Conservation (phyloP, 2,329 filamentous ascomycete genomes). For the Clonostachys rhizophaga region DNA sequence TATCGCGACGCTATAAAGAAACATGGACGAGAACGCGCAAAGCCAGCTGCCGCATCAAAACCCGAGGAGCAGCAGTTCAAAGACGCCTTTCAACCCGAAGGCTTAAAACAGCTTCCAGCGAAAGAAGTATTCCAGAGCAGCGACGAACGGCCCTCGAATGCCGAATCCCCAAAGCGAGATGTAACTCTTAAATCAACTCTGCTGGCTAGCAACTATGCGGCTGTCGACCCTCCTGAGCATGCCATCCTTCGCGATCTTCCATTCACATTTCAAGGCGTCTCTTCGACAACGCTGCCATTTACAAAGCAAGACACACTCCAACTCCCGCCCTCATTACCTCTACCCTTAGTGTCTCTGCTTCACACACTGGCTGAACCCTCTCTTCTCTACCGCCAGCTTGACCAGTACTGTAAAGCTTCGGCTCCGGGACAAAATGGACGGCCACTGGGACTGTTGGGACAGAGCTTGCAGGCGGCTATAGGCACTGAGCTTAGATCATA, state of each 20-base stretch:
- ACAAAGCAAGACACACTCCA: slow-evolving; percentile 63
- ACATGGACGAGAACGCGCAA: slow-evolving; percentile 29
- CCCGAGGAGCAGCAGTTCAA: slow-evolving; percentile 43
- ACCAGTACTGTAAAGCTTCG: slow-evolving; percentile 75
- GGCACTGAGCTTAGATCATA: slow-evolving; percentile 83
- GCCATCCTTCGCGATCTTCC: slow-evolving; percentile 75
- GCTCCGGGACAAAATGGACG: slow-evolving; percentile 63
- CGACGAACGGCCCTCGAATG: slow-evolving; percentile 24
- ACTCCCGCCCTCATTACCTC: slow-evolving; percentile 73
- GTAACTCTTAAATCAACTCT: slow-evolving; percentile 53
- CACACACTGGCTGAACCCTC: slow-evolving; percentile 91
- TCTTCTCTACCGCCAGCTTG: slow-evolving; percentile 78
- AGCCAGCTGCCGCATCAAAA: slow-evolving; percentile 24
- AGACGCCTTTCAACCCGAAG: slow-evolving; percentile 51
- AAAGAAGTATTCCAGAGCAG: slow-evolving; percentile 29
- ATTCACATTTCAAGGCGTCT: slow-evolving; percentile 88
- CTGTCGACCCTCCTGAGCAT: slow-evolving; percentile 59
- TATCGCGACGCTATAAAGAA: slow-evolving; percentile 28
- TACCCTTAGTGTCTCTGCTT: slow-evolving; percentile 80
- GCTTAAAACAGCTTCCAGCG: slow-evolving; percentile 37
- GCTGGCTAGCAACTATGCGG: slow-evolving; percentile 50
- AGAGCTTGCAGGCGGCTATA: slow-evolving; percentile 87
- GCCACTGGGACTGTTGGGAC: slow-evolving; percentile 80
- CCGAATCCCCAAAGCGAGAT: slow-evolving; percentile 33
- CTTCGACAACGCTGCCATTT: slow-evolving; percentile 80